Percentiles rank a stretch among this genome's conserved stretches.
Evolutionary conservation across 2,329 filamentous ascomycete genomes (phyloP).

Genomic region (Hirsutella minnesotensis): DNA sequence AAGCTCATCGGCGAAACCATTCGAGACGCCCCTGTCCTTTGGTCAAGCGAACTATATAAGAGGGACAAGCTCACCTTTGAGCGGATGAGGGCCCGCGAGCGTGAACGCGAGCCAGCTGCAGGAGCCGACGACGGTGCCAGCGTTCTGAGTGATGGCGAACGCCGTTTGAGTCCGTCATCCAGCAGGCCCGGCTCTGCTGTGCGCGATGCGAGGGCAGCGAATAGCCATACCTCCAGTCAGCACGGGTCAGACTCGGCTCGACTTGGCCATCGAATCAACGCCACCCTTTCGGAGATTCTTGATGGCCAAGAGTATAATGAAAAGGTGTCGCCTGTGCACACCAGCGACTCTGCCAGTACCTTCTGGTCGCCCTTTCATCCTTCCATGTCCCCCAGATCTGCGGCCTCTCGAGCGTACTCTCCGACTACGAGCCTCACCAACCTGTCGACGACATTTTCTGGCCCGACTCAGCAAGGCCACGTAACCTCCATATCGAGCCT

Average conservation of each 20-base stretch:
- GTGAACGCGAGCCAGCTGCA: conserved; percentile 36
- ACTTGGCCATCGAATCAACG: conserved; percentile 46
- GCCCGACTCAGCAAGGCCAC: conserved; percentile 26
- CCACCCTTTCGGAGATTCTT: conserved; percentile 50
- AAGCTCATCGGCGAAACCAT: conserved; percentile 78
- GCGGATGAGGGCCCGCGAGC: conserved; percentile 28
- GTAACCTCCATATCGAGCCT: conserved; percentile 33
- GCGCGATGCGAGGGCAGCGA: conserved; percentile 49
- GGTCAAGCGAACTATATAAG: conserved; percentile 82
- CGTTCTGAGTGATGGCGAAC: conserved; percentile 42
- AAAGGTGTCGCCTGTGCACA: conserved; percentile 53
- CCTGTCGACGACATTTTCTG: conserved; percentile 37
- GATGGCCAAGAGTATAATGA: conserved; percentile 64
- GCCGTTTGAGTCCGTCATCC: conserved; percentile 30
- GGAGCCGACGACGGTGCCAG: conserved; percentile 37
- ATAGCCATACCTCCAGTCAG: conserved; percentile 60
- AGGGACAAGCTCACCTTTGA: conserved; percentile 59
- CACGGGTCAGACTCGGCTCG: conserved; percentile 60
- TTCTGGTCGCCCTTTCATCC: conserved; percentile 86
- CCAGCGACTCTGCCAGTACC: conserved; percentile 64
- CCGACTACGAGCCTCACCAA: conserved; percentile 51
- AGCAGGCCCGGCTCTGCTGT: conserved; percentile 39
- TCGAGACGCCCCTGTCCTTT: conserved; percentile 74
- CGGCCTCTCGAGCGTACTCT: conserved; percentile 46
- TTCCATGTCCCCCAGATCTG: conserved; percentile 50